Percentiles rank a stretch among this genome's conserved stretches.
phyloP scores from a whole-genome alignment of 192 early-diverging fungal species.

The Coemansia sp. region DNA sequence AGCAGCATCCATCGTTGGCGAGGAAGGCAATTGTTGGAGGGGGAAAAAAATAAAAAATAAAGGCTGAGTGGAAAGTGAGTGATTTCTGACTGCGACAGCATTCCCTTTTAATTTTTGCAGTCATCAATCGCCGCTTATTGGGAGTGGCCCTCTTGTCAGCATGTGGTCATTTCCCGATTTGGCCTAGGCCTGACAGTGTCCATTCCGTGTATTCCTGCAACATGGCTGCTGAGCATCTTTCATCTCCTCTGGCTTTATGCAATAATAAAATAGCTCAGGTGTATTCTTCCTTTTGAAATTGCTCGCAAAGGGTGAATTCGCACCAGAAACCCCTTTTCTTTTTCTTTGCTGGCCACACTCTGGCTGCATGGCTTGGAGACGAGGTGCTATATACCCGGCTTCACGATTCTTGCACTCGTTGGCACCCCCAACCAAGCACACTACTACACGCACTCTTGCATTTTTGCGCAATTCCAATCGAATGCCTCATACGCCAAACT shows the following conservation, averaged over 20 bases:
- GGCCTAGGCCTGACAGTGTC: not conserved
- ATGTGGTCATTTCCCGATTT: not conserved
- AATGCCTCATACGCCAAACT: conserved; percentile 2
- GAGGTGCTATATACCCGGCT: not conserved
- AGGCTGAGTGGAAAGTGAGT: not conserved
- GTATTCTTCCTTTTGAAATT: not conserved
- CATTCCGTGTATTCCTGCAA: too few relatives aligned
- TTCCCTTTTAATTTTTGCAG: not conserved
- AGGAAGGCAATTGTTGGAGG: not conserved
- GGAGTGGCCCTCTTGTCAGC: not conserved
- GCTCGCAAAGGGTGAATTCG: too few relatives aligned
- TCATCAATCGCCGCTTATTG: conserved; percentile 1
- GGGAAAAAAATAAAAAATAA: not conserved
- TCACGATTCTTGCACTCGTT: not conserved
- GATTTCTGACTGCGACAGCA: not conserved
- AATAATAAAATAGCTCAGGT: too few relatives aligned
- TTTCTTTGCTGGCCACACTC: conserved; percentile 2
- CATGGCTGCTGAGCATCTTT: too few relatives aligned
- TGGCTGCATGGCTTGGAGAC: conserved; percentile 8
- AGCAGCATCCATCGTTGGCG: conserved; percentile 8
- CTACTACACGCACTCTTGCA: not conserved
- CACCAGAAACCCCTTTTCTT: not conserved
- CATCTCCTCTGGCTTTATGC: too few relatives aligned
- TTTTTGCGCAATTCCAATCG: not conserved
- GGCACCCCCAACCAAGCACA: not conserved